These are phyloP conservation scores for Leptographium flavum DNA, from an alignment of 2,329 filamentous ascomycete genomes.

Conservation along the genomic window DNA sequence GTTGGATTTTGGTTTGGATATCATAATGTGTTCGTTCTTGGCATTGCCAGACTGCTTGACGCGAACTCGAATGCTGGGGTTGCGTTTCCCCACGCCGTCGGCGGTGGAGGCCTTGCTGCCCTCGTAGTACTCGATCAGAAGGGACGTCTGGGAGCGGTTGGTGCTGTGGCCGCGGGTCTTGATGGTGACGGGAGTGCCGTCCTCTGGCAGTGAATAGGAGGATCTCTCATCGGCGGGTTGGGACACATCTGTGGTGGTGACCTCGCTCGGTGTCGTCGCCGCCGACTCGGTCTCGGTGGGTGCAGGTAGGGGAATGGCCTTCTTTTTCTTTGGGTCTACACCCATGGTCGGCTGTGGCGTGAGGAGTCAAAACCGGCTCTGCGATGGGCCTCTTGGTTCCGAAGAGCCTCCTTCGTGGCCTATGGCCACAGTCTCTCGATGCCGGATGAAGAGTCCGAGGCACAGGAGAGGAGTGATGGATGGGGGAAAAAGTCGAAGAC, in stretches of 20 bases:
- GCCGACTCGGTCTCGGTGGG: slow-evolving; percentile 59
- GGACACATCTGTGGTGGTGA: slow-evolving; percentile 42
- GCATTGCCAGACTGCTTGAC: slow-evolving; percentile 65
- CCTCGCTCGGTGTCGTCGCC: slow-evolving; percentile 1
- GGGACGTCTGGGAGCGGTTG: slow-evolving; percentile 66
- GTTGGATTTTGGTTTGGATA: slow-evolving; percentile 59
- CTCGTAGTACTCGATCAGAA: slow-evolving; percentile 93
- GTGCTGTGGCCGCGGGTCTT: slow-evolving; percentile 52
- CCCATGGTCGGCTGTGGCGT: slow-evolving; percentile 10
- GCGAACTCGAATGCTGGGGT: slow-evolving; percentile 67
- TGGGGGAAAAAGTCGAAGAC: not conserved
- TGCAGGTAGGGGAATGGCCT: slow-evolving; percentile 50
- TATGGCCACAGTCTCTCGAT: slow-evolving; percentile 1
- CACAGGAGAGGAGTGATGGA: not conserved
- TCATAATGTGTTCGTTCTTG: slow-evolving; percentile 66
- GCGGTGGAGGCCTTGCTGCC: slow-evolving; percentile 47
- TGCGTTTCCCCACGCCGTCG: slow-evolving; percentile 45
- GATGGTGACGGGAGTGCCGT: slow-evolving; percentile 86
- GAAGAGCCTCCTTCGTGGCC: not conserved
- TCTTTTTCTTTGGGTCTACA: slow-evolving; percentile 33
- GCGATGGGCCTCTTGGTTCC: not conserved
- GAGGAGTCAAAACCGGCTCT: not conserved
- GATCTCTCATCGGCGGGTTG: slow-evolving; percentile 55
- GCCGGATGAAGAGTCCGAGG: slow-evolving; percentile 2
- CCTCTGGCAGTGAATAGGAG: slow-evolving; percentile 67